Evolutionary conservation across 805 yeast species (phyloP).

Genomic region (Peterozyma xylosa): DNA sequence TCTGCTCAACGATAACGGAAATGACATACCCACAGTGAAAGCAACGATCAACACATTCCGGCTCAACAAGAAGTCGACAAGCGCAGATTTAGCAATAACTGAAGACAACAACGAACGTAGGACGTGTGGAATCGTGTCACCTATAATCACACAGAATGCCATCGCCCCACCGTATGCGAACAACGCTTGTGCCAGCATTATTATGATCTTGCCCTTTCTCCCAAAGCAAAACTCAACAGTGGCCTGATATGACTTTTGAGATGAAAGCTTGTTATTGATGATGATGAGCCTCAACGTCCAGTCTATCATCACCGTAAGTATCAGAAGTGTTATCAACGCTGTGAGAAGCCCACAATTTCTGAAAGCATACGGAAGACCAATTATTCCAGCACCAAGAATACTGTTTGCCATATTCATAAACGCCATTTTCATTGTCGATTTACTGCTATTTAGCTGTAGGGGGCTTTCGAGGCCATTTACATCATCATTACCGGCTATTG

Average conservation of each 20-base stretch:
- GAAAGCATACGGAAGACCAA: slow-evolving; percentile 89
- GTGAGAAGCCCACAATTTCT: slow-evolving; percentile 72
- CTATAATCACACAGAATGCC: slow-evolving; percentile 91
- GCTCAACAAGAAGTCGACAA: slow-evolving; percentile 48
- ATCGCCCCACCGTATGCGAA: slow-evolving; percentile 93
- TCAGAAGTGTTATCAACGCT: slow-evolving; percentile 53
- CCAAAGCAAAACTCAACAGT: slow-evolving; percentile 81
- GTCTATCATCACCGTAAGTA: slow-evolving; percentile 68
- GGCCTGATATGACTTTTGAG: slow-evolving; percentile 75
- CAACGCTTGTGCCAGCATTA: slow-evolving; percentile 71
- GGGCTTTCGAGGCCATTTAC: neutral
- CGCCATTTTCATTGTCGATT: slow-evolving; percentile 72
- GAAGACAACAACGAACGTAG: slow-evolving; percentile 55
- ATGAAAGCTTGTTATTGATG: slow-evolving; percentile 70
- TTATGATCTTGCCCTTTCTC: slow-evolving; percentile 52
- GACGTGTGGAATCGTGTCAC: slow-evolving; percentile 93
- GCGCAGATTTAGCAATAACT: slow-evolving; percentile 23
- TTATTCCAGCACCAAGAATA: slow-evolving; percentile 91
- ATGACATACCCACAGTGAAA: slow-evolving; percentile 67
- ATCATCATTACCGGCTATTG: neutral
- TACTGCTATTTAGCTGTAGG: slow-evolving; percentile 16
- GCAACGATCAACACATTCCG: slow-evolving; percentile 66
- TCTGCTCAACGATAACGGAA: slow-evolving; percentile 72
- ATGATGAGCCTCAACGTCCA: slow-evolving; percentile 83
- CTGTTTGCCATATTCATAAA: slow-evolving; percentile 97